Conservation (phyloP, 306 rosid species). For the Prunus mira region DNA sequence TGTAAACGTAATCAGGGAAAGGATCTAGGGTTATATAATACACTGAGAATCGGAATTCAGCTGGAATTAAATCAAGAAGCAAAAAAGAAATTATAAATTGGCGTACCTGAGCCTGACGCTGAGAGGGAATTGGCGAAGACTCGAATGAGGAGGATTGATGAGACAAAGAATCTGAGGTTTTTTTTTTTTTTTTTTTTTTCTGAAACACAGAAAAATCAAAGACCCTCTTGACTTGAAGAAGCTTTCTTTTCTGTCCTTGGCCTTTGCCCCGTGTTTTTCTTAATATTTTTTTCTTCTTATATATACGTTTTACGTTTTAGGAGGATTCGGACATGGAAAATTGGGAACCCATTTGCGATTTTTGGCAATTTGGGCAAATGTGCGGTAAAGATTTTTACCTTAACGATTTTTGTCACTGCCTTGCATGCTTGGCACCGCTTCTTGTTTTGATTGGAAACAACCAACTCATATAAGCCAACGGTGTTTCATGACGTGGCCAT, state of each 20-base stretch:
- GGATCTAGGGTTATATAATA: conserved; percentile 44
- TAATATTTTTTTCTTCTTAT: neutral
- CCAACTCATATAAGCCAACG: neutral
- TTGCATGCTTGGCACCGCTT: neutral
- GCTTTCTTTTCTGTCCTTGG: neutral
- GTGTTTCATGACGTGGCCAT: neutral
- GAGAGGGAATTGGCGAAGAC: neutral
- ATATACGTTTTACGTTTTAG: neutral
- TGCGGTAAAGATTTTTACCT: neutral
- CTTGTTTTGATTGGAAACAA: neutral
- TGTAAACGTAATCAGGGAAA: conserved; percentile 18
- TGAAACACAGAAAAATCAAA: conserved; percentile 2
- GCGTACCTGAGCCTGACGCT: conserved; percentile 57
- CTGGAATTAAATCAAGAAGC: neutral
- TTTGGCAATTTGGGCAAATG: neutral
- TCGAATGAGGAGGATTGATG: neutral
- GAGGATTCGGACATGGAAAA: neutral
- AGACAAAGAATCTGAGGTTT: neutral
- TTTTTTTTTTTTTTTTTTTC: neutral
- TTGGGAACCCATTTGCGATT: neutral
- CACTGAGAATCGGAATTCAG: conserved; percentile 17
- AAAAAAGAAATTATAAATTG: neutral
- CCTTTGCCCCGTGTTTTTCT: neutral
- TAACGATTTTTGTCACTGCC: neutral
- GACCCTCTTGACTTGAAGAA: conserved; percentile 17